Evolutionary conservation across 176 grass and related monocot species (phyloP), one percentile per base, ranked within the genome.

Genomic region (Aechmea fasciata): DNA sequence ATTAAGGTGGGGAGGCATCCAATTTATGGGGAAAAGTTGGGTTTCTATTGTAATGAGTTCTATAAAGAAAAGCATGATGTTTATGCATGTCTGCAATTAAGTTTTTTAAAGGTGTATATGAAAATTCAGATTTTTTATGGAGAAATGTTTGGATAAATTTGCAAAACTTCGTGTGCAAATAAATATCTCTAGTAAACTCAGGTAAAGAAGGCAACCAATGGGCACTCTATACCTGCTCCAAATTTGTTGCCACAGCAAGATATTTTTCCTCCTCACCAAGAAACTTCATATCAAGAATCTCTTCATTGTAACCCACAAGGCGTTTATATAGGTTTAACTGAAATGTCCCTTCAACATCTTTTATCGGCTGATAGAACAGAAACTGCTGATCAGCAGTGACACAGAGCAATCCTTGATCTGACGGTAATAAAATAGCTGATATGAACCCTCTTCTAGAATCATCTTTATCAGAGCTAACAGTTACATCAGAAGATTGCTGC

Each of bases 211-310:
- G 3, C 63, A 7, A 23, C 50, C 47, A 23, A 41, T 61, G 11
- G 14, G 3, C 2, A 13, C 13, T 20, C 33, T 11, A 49, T 52
- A 92, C 92, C 92, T 96, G 89, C 73, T 97, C 94, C 71, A 90
- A 83, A 78, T 97, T 92, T 69, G 94, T 97, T 63, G 94, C 94
- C 51, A 90, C 86, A 62, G 94, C 94, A 76, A 90, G 86, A 64
- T 90, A 90, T 79, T 92, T 69, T 50, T 97, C 93, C 8, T 92
- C 86, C 22, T 83, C 78, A 72, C 89, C 93, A 25, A 97, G 47
- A 73, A 97, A 97, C 68, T 82, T 97, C 82, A 97, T 85, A 78
- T 92, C 94, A 64, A 97, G 94, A 85, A 97, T 92, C 50, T 97
- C 94, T 12, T 92, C 94, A 59, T 90, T 97, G 52, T 97, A 89